These are phyloP conservation scores for Debaryomyces maramus DNA, from an alignment of 805 yeast genomes.

Conservation along the genomic window DNA sequence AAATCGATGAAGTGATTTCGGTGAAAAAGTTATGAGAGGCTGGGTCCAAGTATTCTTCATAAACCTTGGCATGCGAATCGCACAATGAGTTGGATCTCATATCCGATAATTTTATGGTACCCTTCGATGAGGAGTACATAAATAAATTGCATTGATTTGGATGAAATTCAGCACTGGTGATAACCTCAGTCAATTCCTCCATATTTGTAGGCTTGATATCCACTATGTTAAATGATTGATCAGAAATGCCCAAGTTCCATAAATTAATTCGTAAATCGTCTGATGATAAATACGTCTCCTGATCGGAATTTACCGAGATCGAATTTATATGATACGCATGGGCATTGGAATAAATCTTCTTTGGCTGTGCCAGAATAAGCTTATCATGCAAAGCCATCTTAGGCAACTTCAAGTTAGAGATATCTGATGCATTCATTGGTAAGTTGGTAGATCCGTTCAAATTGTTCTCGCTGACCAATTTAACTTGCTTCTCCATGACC, in stretches of 20 bases:
- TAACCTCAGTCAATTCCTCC: constrained; percentile 98
- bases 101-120: constrained; percentile 91
- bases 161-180: constrained; percentile 95
- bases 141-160: constrained; percentile 89
- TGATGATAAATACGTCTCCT: constrained; percentile 88
- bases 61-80: constrained; percentile 82
- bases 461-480: constrained; percentile 90
- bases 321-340: constrained; percentile 98
- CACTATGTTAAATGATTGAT: constrained; percentile 93
- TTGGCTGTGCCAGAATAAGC: constrained; percentile 92
- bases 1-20: constrained; percentile 90
- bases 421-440: constrained; percentile 17
- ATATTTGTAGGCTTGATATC: constrained; percentile 97
- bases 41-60: constrained; percentile 93
- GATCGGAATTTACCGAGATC: constrained; percentile 90
- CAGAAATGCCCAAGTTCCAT: constrained; percentile 93
- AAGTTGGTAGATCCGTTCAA: constrained; percentile 39
- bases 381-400: constrained; percentile 91
- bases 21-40: constrained; percentile 93
- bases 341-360: constrained; percentile 88
- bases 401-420: constrained; percentile 69
- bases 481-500: constrained; percentile 85
- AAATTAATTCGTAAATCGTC: constrained; percentile 94
- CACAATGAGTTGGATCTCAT: constrained; percentile 96
- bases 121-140: constrained; percentile 94